Conservation (phyloP, 805 yeast species). For the Yamadazyma ubonensis region DNA sequence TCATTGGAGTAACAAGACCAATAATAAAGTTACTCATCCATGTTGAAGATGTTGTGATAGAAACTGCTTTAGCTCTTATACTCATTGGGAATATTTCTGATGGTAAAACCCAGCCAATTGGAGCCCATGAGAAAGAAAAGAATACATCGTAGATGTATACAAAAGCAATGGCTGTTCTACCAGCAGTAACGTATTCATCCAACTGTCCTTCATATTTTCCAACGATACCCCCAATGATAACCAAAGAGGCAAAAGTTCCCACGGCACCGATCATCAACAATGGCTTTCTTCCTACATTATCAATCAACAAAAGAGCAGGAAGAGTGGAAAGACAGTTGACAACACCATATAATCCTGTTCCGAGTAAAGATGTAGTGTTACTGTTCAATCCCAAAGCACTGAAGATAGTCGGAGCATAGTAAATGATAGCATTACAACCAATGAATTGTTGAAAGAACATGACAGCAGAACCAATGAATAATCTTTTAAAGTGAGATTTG, state of each 20-base stretch:
- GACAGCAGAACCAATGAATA: constrained; percentile 28
- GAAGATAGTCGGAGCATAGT: constrained; percentile 35
- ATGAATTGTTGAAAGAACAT: constrained; percentile 34
- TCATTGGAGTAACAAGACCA: constrained; percentile 38
- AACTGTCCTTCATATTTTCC: constrained; percentile 16
- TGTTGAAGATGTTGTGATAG: constrained; percentile 38
- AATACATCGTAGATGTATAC: constrained; percentile 31
- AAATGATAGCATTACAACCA: constrained; percentile 35
- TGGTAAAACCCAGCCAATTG: constrained; percentile 40
- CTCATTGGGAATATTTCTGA: constrained; percentile 41
- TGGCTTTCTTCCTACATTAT: constrained; percentile 36
- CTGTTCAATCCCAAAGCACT: constrained; percentile 25
- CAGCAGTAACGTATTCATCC: constrained; percentile 18
- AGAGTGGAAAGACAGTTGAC: constrained; percentile 32
- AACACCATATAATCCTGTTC: constrained; percentile 33
- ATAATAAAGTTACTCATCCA: constrained; percentile 39
- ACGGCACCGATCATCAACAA: constrained; percentile 31
- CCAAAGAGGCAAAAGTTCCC: constrained; percentile 32
- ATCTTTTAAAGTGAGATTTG: constrained; percentile 28
- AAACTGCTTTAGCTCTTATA: constrained; percentile 37
- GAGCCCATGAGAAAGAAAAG: constrained; percentile 31
- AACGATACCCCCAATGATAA: constrained; percentile 23
- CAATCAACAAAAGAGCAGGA: constrained; percentile 35
- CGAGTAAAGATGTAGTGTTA: constrained; percentile 24
- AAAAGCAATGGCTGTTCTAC: constrained; percentile 39